A percentile compares a stretch with the other conserved stretches of the same genome.
Evolutionary conservation across 495 filamentous ascomycete genomes (phyloP).

Genomic region (Evansstolkia leycettana): DNA sequence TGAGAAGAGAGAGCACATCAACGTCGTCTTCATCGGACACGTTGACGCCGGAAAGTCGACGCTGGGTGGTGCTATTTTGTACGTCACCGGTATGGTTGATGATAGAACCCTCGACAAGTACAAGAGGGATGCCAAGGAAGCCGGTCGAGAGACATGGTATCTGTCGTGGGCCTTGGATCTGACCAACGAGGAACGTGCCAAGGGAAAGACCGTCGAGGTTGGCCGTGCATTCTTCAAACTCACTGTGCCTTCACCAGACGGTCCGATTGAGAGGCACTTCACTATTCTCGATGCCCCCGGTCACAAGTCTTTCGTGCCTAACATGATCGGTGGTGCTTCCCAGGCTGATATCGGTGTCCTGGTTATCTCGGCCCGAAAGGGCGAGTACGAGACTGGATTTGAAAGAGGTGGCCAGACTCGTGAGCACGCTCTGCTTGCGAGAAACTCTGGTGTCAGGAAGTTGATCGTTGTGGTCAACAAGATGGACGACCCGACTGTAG

Average conservation of each 20-base stretch:
- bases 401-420: conserved; percentile 96
- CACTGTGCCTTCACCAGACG: conserved; percentile 46
- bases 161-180: conserved; percentile 95
- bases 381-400: conserved; percentile 99
- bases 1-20: conserved; percentile 80
- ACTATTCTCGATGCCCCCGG: conserved; percentile 93
- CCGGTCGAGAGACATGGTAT: conserved; percentile 97
- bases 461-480: conserved; percentile 92
- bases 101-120: conserved; percentile 97
- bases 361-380: conserved; percentile 93
- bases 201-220: conserved; percentile 98
- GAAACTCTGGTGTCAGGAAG: conserved; percentile 96
- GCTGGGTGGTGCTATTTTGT: conserved; percentile 82
- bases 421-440: conserved; percentile 92
- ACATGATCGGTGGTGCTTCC: conserved; percentile 93
- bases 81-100: conserved; percentile 95
- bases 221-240: conserved; percentile 95
- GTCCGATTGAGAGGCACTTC: conserved; percentile 43
- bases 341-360: conserved; percentile 94
- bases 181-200: conserved; percentile 88
- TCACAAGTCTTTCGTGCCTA: conserved; percentile 92
- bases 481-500: conserved; percentile 94
- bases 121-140: conserved; percentile 89
- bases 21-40: conserved; percentile 96
- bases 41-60: conserved; percentile 97